Evolutionary conservation across 139 green algal species (phyloP).

Genomic region (Chlorella ohadii): DNA sequence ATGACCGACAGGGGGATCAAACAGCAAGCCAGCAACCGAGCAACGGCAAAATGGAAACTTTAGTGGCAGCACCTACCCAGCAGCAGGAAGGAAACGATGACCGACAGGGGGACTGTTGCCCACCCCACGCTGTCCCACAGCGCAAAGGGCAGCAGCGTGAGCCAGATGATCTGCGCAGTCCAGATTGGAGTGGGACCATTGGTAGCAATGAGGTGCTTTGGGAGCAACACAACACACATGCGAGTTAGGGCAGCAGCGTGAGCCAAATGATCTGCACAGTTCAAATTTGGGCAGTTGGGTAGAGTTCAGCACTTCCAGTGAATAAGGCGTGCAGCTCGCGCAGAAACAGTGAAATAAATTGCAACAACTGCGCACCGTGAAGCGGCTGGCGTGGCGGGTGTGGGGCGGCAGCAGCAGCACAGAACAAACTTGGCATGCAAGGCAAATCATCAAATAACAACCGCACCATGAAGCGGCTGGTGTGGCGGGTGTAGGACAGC

Average conservation of each 20-base stretch:
- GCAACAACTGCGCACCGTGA: neutral
- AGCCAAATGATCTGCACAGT: no score
- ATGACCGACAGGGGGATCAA: no score
- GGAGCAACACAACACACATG: no score
- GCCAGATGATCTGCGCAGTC: slow-evolving; percentile 13
- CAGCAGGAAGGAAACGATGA: slow-evolving; percentile 64
- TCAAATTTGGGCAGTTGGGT: no score
- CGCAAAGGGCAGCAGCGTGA: slow-evolving; percentile 46
- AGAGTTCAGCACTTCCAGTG: no score
- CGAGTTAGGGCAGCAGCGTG: no score
- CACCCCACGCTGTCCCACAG: slow-evolving; percentile 62
- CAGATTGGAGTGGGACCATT: no score
- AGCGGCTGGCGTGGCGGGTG: neutral
- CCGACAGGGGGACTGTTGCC: slow-evolving; percentile 45
- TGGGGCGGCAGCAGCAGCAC: neutral
- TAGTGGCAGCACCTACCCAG: slow-evolving; percentile 13
- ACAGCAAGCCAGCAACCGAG: no score
- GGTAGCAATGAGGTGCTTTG: no score
- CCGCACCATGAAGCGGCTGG: slow-evolving; percentile 66
- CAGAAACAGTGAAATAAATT: neutral
- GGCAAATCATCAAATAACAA: slow-evolving; percentile 35
- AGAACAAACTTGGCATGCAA: neutral
- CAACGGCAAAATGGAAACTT: slow-evolving; percentile 48
- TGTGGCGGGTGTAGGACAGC: slow-evolving; percentile 80
- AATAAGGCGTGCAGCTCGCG: no score